Base-by-base conservation (phyloP, 2,329 filamentous ascomycete species). In the Pyricularia sp. region DNA sequence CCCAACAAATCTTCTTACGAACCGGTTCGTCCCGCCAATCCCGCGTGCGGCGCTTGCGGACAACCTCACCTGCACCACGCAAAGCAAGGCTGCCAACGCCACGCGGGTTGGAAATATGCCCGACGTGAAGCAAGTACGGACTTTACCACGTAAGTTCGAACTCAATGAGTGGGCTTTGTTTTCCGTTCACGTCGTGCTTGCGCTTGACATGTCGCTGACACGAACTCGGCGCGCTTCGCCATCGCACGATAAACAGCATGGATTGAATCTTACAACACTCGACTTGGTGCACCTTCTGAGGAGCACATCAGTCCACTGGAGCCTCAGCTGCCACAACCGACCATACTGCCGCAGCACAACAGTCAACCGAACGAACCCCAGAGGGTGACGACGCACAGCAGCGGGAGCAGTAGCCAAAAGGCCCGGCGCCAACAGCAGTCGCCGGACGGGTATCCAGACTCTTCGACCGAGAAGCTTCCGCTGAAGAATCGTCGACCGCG, bases 401-500 rank as follows among this genome's bases (percentile, higher is more conserved):
- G 60, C 30, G 22, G 30, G 26, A 35, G 63, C 63, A 61, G 55
- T 53, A 60, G 33, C 55, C 26, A 30, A 60, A 57, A 26, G 13
- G n/a, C 53, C 22, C 53, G n/a, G 53, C 30, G 61, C 64, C 49
- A 26, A 19, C 62, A 53, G 16, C 62, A 63, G 62, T 26, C 60
- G 60, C 22, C 73, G 63, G 80, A 82, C 70, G 81, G 81, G 26
- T 82, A 76, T 65, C 71, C 81, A 65, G 75, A 62, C 62, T 60
- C 57, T 9, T 40, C 53, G n/a, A 40, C 35, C 62, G 63, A 63
- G 31, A 49, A 53, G 28, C 62, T 44, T 22, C 63, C 44, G 28
- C 63, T 62, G 13, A 60, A 59, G 57, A 65, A 24, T 6, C 63
- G n/a, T 13, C 63, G 55, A 24, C 62, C 62, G 26, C 31, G 35